Evolutionary conservation across 345 rosid species (phyloP), one percentile per base, ranked within the genome.

Genomic region (Reutealis trisperma): DNA sequence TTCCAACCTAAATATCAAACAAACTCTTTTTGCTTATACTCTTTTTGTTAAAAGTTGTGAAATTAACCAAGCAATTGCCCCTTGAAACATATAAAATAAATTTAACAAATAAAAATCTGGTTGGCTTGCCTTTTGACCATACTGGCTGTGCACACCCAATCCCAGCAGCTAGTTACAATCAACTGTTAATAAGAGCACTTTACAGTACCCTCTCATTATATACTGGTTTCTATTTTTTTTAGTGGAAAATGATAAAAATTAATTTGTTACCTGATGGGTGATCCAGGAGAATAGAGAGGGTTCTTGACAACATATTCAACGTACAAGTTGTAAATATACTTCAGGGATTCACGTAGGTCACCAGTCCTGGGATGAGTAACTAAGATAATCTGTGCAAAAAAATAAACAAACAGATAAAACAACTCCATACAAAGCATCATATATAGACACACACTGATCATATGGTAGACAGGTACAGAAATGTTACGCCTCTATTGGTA

Each of bases 311-410:
- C 97, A 61, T 92, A 90, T 49, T 96, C 98, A 64, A 93, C 97
- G 75, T 93, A 96, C 73, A 93, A 83, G 89, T 90, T 91, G 86
- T 91, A 93, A 57, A 96, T 93, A 82, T 91, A 88, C 88, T 89
- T 96, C 11, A 93, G 67, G 54, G 97, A 75, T 71, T 93, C 97
- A 8, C 91, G 87, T 71, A 92, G 89, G 88, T 96, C 99, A 78
- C 95, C 94, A 1, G 93, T 91, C 84, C 87, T 86, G 59, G 98
- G 98, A 88, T 96, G 93, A 58, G 94, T 91, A n/a, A 96, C 83
- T 88, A 96, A 84, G 70, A 96, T 92, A 70, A 96, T 82, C 99
- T 90, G 85, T 82, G 77, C 68, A 67, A 51, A 25, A 25, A 16
- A 62, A 66, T 42, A 62, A 44, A 55, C n/a, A 78, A 6, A 73